Evolutionary conservation across 768 basidiomycete species (phyloP).

Genomic region (Lentinula detonsa): DNA sequence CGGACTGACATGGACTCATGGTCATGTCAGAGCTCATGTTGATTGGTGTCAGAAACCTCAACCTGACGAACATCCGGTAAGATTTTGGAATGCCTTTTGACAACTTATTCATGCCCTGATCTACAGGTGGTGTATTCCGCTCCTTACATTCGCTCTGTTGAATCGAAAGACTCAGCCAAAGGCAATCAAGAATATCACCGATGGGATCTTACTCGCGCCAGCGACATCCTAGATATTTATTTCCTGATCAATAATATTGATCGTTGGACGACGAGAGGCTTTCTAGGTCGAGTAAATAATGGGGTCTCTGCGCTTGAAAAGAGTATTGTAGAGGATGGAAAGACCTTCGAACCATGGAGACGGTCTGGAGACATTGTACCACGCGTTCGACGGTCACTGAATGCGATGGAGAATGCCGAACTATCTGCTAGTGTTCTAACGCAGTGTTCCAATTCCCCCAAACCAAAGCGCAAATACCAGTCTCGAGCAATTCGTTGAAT

Average conservation of each 20-base stretch:
- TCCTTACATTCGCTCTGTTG: slow-evolving; percentile 27
- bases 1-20: slow-evolving; percentile 49
- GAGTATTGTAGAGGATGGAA: slow-evolving; percentile 23
- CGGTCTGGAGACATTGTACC: slow-evolving; percentile 27
- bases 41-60: slow-evolving; percentile 41
- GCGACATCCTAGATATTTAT: slow-evolving; percentile 42
- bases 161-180: background rate
- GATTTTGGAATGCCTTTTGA: slow-evolving; percentile 9
- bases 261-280: slow-evolving; percentile 40
- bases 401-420: slow-evolving; percentile 28
- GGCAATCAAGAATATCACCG: slow-evolving; percentile 32
- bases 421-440: slow-evolving; percentile 11
- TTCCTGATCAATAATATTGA: slow-evolving; percentile 50
- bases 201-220: slow-evolving; percentile 40
- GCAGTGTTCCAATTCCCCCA: slow-evolving; percentile 12
- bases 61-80: slow-evolving; percentile 25
- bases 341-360: slow-evolving; percentile 42
- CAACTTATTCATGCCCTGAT: background rate
- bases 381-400: background rate
- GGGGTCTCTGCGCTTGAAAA: slow-evolving; percentile 33
- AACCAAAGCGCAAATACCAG: slow-evolving; percentile 6
- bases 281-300: slow-evolving; percentile 29
- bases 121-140: slow-evolving; percentile 43
- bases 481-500: background rate
- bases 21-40: slow-evolving; percentile 45